Conservation (phyloP, 2,329 filamentous ascomycete species). For the Zarea fungicola region DNA sequence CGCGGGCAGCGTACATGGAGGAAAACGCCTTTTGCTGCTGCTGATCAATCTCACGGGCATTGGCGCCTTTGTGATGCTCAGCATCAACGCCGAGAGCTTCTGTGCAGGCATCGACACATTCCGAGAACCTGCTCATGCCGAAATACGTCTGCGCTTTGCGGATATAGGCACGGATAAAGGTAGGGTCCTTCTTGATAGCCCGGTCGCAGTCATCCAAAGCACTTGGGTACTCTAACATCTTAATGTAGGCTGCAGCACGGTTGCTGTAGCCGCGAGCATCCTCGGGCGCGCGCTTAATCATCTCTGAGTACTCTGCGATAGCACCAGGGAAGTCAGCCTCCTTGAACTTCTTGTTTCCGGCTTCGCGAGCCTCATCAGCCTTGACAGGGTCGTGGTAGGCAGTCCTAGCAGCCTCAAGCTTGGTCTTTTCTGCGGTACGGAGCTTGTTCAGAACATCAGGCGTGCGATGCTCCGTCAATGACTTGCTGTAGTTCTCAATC, state of each 20-base stretch:
- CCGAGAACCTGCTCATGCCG: slow-evolving; percentile 97
- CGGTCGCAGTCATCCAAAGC: slow-evolving; percentile 88
- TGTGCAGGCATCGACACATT: slow-evolving; percentile 82
- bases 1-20: slow-evolving; percentile 83
- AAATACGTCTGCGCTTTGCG: slow-evolving; percentile 94
- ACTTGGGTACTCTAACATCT: slow-evolving; percentile 90
- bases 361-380: slow-evolving; percentile 90
- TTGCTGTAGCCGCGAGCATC: slow-evolving; percentile 96
- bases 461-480: slow-evolving; percentile 92
- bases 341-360: slow-evolving; percentile 97
- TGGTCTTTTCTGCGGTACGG: slow-evolving; percentile 80
- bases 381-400: slow-evolving; percentile 87
- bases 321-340: slow-evolving; percentile 91
- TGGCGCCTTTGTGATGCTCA: slow-evolving; percentile 63
- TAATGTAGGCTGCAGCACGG: slow-evolving; percentile 93
- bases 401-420: slow-evolving; percentile 67
- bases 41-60: slow-evolving; percentile 85
- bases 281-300: slow-evolving; percentile 91
- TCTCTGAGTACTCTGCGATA: slow-evolving; percentile 90
- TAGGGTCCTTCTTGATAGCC: slow-evolving; percentile 84
- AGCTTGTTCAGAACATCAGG: slow-evolving; percentile 92
- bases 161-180: slow-evolving; percentile 93
- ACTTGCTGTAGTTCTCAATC: slow-evolving; percentile 86
- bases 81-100: slow-evolving; percentile 75
- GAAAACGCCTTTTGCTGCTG: slow-evolving; percentile 89